These are phyloP conservation scores for Euphorbia corollata DNA, from an alignment of 441 rosid species.

Conservation along the genomic window DNA sequence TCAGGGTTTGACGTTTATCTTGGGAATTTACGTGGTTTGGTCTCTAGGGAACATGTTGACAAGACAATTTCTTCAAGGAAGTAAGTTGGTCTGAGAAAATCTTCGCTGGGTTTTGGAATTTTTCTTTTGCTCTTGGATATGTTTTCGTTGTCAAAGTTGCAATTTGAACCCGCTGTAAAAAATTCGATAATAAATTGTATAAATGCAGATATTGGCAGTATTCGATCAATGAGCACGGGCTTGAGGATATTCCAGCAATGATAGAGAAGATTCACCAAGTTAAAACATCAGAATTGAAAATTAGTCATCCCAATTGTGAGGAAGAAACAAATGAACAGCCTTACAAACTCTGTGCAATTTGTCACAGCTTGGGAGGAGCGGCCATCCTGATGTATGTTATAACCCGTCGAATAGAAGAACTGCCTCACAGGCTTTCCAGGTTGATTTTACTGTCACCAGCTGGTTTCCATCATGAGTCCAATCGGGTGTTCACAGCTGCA, in stretches of 20 bases:
- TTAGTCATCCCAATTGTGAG: conserved; percentile 42
- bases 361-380: conserved; percentile 96
- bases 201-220: conserved; percentile 74
- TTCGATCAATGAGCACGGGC: conserved; percentile 90
- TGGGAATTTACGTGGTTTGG: conserved; percentile 86
- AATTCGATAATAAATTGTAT: neutral
- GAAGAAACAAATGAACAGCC: conserved; percentile 64
- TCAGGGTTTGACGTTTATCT: conserved; percentile 92
- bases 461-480: conserved; percentile 84
- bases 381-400: conserved; percentile 72
- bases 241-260: conserved; percentile 87
- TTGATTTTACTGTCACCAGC: conserved; percentile 82
- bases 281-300: conserved; percentile 69
- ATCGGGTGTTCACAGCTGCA: conserved; percentile 41
- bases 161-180: neutral
- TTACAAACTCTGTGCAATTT: conserved; percentile 77
- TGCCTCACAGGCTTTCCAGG: conserved; percentile 77
- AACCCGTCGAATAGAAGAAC: conserved; percentile 55
- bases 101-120: neutral
- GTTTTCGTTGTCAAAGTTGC: neutral
- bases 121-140: neutral
- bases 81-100: conserved; percentile 37
- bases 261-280: conserved; percentile 81
- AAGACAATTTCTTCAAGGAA: conserved; percentile 66
- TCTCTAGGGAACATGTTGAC: conserved; percentile 81